Evolutionary conservation across 2,329 filamentous ascomycete genomes (phyloP).

Genomic region (Pestalotiopsis sp.): DNA sequence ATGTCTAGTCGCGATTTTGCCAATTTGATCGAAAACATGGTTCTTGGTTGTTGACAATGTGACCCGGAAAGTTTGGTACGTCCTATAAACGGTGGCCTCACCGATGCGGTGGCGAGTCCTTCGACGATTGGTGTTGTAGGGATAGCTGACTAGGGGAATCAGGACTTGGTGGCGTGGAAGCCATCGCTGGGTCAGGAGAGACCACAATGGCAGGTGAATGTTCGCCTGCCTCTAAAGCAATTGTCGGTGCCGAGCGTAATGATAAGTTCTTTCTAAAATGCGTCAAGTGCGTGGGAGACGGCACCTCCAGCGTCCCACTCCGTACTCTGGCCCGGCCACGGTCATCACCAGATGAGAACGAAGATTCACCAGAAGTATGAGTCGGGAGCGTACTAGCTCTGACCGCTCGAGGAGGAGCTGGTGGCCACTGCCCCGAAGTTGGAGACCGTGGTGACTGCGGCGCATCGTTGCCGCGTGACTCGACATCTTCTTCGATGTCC

Average conservation of each 20-base stretch:
- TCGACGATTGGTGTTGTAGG: not conserved
- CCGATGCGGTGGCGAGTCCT: not conserved
- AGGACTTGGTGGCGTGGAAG: not conserved
- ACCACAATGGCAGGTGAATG: constrained; percentile 20
- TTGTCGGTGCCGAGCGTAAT: constrained; percentile 1
- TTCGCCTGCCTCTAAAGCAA: not conserved
- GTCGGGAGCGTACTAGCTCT: constrained; percentile 22
- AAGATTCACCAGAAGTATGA: not conserved
- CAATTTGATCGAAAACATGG: too few relatives aligned
- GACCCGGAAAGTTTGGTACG: too few relatives aligned
- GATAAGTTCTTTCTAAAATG: constrained; percentile 15
- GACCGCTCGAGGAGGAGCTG: constrained; percentile 14
- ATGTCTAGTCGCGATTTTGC: too few relatives aligned
- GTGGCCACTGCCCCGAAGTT: constrained; percentile 18
- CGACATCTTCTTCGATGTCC: constrained; percentile 17
- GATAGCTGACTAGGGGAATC: not conserved
- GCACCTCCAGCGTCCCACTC: constrained; percentile 35
- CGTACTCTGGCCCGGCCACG: constrained; percentile 23
- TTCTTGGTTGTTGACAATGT: too few relatives aligned
- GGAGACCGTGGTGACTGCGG: constrained; percentile 20
- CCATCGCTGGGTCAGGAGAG: constrained; percentile 15
- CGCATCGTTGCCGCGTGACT: constrained; percentile 15
- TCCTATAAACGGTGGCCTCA: not conserved
- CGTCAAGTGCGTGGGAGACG: constrained; percentile 18
- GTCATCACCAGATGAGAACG: constrained; percentile 11